Percentiles rank a stretch among this genome's conserved stretches.
Conservation (phyloP, 176 grass and related monocot genomes). For the Calamus simplicifolius region DNA sequence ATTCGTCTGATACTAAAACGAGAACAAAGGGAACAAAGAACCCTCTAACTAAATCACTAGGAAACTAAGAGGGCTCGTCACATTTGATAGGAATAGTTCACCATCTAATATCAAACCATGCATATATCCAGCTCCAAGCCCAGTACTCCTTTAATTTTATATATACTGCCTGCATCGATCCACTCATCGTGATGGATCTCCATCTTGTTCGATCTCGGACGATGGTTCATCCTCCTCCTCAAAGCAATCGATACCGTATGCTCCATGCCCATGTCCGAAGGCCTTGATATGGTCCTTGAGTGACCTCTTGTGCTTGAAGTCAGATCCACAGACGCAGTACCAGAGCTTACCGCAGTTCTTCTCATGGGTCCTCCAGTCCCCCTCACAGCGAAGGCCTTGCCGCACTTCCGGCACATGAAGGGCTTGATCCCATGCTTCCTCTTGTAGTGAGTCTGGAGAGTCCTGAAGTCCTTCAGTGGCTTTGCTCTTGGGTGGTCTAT, state of each 20-base stretch:
- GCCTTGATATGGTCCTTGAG: constrained; percentile 1
- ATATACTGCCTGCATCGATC: too few relatives aligned
- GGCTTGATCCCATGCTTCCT: constrained; percentile 6
- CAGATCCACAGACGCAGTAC: constrained; percentile 4
- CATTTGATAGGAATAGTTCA: too few relatives aligned
- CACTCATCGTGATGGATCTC: too few relatives aligned
- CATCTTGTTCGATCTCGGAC: constrained; percentile 11
- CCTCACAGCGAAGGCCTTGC: constrained; percentile 1
- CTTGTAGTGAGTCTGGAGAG: constrained; percentile 5
- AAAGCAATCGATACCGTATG: constrained; percentile 17
- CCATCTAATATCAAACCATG: too few relatives aligned
- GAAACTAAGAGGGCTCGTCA: too few relatives aligned
- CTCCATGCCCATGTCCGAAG: background rate
- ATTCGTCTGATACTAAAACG: too few relatives aligned
- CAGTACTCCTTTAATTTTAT: too few relatives aligned
- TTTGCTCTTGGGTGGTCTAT: constrained; percentile 1
- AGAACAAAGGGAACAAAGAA: too few relatives aligned
- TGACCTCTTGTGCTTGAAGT: constrained; percentile 8
- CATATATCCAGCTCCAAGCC: too few relatives aligned
- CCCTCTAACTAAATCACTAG: too few relatives aligned
- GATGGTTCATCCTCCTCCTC: constrained; percentile 16
- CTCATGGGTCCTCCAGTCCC: constrained; percentile 6
- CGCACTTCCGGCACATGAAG: constrained; percentile 7
- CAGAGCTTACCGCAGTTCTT: constrained; percentile 9
- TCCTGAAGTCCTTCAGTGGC: constrained; percentile 7